Evolutionary conservation across 495 filamentous ascomycete genomes (phyloP), one percentile per base, ranked within the genome.

Genomic region (Cairneyella variabilis): DNA sequence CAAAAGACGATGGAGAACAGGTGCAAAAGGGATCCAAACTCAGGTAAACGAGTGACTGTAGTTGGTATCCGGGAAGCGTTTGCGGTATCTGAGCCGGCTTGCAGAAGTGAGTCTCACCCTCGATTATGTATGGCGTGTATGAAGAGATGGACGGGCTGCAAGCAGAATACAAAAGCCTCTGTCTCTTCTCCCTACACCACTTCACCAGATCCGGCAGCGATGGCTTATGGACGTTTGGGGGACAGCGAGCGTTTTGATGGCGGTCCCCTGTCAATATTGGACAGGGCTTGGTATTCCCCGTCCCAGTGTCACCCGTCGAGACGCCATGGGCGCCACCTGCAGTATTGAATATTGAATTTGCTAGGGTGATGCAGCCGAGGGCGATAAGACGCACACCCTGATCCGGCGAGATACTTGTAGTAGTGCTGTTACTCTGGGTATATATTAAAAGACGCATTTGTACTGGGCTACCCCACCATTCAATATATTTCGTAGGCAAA

Each of bases 1-100:
- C 36, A 51, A 25, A 28, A 51, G 27, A 40, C 16, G 48, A 20
- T 20, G 7, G 25, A 42, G 6, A 1, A 32, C 17, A 21, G 21
- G 12, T 25, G n/a, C 14, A 18, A 6, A 32, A 32, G 3, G 11
- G 47, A 27, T 58, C 45, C 48, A 48, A 59, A 49, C 37, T 36
- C 37, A 54, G 56, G 17, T 53, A 54, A 59, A 59, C 37, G 56
- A 59, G 48, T 59, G 56, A 59, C 56, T 54, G 51, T 54, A 59
- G 56, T 59, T 59, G 56, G 56, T 20, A 46, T 46, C 46, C 26
- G 45, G 38, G 25, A 16, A 17, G 11, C n/a, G 38, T 39, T 32
- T n/a, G n/a, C 34, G 14, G 27, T 49, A 34, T 52, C 12, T 45
- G 18, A 26, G 32, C 14, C 21, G 22, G 22, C 20, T 37, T 21